Evolutionary conservation across 2,329 filamentous ascomycete genomes (phyloP).

Genomic region (Phyllosticta citribraziliensis): DNA sequence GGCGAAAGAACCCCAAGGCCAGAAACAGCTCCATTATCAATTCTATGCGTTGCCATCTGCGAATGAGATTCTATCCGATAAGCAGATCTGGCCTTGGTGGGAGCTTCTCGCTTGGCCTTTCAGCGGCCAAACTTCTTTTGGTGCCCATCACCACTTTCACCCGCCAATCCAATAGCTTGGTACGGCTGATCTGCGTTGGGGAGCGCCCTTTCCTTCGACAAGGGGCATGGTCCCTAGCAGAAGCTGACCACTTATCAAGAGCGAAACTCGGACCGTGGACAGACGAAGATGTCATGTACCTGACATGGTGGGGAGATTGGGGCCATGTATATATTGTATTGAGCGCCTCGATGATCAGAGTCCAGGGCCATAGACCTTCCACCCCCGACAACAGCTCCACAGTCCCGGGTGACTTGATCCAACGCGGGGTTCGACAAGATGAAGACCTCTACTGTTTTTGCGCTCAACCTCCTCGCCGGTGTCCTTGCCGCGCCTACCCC

Average conservation of each 20-base stretch:
- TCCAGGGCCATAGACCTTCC: background rate
- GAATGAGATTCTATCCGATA: background rate
- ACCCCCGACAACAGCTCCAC: background rate
- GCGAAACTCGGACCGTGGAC: background rate
- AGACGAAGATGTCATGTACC: background rate
- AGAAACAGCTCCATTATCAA: background rate
- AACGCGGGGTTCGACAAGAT: background rate
- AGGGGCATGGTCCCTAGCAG: background rate
- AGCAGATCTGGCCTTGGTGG: background rate
- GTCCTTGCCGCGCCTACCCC: conserved; percentile 1
- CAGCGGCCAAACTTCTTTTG: background rate
- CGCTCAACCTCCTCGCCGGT: background rate
- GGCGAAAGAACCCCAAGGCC: background rate
- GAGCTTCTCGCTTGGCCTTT: background rate
- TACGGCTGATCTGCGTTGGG: background rate
- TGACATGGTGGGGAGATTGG: background rate
- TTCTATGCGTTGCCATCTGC: too few species aligned
- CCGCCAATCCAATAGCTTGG: background rate
- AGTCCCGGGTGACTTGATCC: background rate
- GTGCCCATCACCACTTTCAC: background rate
- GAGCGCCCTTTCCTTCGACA: background rate
- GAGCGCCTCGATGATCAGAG: background rate
- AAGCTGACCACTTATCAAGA: background rate
- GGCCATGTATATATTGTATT: background rate
- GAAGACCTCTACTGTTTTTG: background rate